Evolutionary conservation across 169 alveolate genomes (phyloP), one percentile per base, ranked within the genome.

Genomic region (Eimeria falciformis): DNA sequence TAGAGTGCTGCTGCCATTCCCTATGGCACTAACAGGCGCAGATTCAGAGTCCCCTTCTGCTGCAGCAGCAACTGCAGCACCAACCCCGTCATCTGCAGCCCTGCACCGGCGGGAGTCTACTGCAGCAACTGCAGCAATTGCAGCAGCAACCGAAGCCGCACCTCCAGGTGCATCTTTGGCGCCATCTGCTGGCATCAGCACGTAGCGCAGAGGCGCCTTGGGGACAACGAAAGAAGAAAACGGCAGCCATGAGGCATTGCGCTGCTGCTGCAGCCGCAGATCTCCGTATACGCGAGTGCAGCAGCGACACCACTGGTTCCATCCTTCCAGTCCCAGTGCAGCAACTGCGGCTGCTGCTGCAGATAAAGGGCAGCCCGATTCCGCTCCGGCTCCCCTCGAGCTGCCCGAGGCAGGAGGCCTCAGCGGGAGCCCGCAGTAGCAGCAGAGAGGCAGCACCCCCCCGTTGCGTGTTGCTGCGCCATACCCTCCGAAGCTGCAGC

Each of bases 261-360:
- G 75, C 89, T 81, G 89, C 11, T 81, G 89, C 25, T 81, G 89
- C 37, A 81, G 89, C 37, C 89, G 89, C 56, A 81, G 56, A 37
- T 81, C 89, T 21, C 89, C 89, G 14, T 81, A 81, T 33, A 81
- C 89, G 23, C 89, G 73, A 50, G 89, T 81, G 77, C 89, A 81
- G 89, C 89, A 81, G 46, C 89, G 89, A 43, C 89, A 81, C 89
- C 89, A 81, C 75, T 81, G 89, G 21, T 71, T 81, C 77, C 75
- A 53, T 5, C 89, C 71, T 2, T 53, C 77, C n/a, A 81, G 25
- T 18, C 89, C 89, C 37, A 81, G 89, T 53, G 89, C 23, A 55
- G 89, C 73, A 56, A 75, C 89, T 2, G 89, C 89, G 12, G 75
- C 89, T 2, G 89, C 89, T 1, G 89, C 89, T 81, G 89, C 89